Base-by-base conservation (phyloP, 2,329 filamentous ascomycete genomes). In the Botrytis aclada region DNA sequence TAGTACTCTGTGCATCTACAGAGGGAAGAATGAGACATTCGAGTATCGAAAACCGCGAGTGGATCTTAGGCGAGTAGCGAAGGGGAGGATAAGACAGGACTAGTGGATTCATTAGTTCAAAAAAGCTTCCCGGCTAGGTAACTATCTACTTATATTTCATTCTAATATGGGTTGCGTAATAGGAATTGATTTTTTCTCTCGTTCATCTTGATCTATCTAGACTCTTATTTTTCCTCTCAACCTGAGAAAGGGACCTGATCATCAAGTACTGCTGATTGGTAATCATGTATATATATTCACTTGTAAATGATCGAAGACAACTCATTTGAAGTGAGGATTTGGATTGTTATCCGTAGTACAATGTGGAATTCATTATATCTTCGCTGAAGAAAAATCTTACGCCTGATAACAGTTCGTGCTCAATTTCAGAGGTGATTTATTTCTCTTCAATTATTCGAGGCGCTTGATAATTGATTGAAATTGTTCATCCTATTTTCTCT, bases 81-180 rank as follows among this genome's bases (percentile, higher is more conserved):
- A n/a, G 7, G 16, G 7, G 16, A 9, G 0, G 7, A 18, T 18
- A 18, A 29, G 18, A 3, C 5, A 29, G 7, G 32, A 56, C 14
- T 56, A 32, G n/a, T 56, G 51, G n/a, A 29, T 56, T 6, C 2
- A 18, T 8, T 18, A 4, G 51, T 29, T 29, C 12, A 5, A 29
- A 54, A 16, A n/a, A 54, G 4, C 10, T 51, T 51, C 47, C 5
- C 5, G 4, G 25, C 47, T 51, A 3, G 16, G 0, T 2, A 1
- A 25, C 1, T 5, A 2, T 14, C 2, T n/a, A 37, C 4, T 41
- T 7, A 0, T 2, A n/a, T n/a, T 20, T 9, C 16, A 29, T 14
- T 22, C 5, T 0, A 54, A 41, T 8, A 41, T 37, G 47, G 5
- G 3, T 6, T 16, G 12, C 16, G 4, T n/a, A 10, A 22, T 9